Percentiles rank a stretch among this genome's conserved stretches.
Conservation (phyloP, 2,329 filamentous ascomycete genomes). For the Exophiala sp. region DNA sequence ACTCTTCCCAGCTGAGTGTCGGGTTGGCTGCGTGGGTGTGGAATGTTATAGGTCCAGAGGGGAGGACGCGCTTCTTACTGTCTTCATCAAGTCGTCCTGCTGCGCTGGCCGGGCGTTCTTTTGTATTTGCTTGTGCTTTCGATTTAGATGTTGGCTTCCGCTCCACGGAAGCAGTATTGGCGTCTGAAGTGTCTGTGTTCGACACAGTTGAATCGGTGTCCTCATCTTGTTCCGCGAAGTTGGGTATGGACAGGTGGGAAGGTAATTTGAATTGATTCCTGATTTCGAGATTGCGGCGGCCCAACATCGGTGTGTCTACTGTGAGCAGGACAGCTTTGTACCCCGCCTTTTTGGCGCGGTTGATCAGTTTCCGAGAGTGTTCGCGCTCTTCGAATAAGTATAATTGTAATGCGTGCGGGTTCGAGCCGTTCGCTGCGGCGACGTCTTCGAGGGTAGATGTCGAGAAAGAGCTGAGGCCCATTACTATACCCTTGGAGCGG, state of each 20-base stretch:
- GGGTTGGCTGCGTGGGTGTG: constrained; percentile 96
- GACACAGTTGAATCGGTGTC: constrained; percentile 43
- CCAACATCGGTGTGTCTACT: constrained; percentile 51
- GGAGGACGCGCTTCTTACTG: constrained; percentile 49
- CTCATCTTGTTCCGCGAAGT: constrained; percentile 41
- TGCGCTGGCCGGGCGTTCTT: constrained; percentile 4
- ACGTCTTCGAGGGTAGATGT: constrained; percentile 45
- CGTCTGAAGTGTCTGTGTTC: constrained; percentile 3
- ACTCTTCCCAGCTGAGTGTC: constrained; percentile 47
- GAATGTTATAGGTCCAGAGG: constrained; percentile 81
- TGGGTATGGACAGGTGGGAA: constrained; percentile 23
- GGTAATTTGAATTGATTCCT: constrained; percentile 27
- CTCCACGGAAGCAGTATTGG: constrained; percentile 2
- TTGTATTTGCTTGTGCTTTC: neutral
- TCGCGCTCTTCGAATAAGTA: constrained; percentile 48
- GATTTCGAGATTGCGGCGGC: constrained; percentile 35
- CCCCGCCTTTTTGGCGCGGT: constrained; percentile 41
- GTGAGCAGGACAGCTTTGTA: constrained; percentile 52
- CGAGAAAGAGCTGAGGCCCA: constrained; percentile 44
- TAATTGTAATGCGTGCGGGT: constrained; percentile 45
- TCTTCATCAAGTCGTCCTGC: constrained; percentile 13
- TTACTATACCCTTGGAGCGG: constrained; percentile 37
- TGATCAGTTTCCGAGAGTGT: constrained; percentile 37
- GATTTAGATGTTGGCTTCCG: neutral
- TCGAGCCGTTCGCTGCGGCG: constrained; percentile 35